Conservation (phyloP, 1,284 basidiomycete genomes). For the Gymnopus androsaceus region DNA sequence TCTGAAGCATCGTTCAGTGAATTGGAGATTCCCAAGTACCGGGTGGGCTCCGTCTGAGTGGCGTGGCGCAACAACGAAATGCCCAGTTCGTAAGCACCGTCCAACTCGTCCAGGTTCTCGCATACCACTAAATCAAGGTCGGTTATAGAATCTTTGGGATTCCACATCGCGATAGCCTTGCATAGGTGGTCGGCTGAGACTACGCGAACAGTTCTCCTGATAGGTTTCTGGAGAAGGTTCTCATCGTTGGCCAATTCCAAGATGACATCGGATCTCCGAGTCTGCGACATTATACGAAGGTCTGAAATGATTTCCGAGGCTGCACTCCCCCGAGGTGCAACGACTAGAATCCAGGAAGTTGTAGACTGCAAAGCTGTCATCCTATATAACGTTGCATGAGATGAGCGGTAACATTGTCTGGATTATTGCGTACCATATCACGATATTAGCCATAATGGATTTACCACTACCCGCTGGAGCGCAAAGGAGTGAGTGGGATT, state of each 20-base stretch:
- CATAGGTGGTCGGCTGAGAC: slow-evolving; percentile 54
- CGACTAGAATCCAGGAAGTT: slow-evolving; percentile 54
- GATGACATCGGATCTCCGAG: slow-evolving; percentile 40
- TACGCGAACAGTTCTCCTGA: slow-evolving; percentile 52
- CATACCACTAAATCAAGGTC: slow-evolving; percentile 72
- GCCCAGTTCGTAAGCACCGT: slow-evolving; percentile 82
- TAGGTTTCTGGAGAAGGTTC: slow-evolving; percentile 34
- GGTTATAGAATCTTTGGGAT: slow-evolving; percentile 34
- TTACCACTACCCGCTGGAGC: slow-evolving; percentile 86
- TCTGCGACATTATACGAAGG: slow-evolving; percentile 44
- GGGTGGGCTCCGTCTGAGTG: slow-evolving; percentile 60
- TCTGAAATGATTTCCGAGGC: slow-evolving; percentile 53
- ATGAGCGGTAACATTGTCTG: slow-evolving; percentile 1
- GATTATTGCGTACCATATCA: slow-evolving; percentile 60
- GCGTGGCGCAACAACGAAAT: slow-evolving; percentile 70
- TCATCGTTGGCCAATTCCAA: slow-evolving; percentile 44
- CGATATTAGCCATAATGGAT: slow-evolving; percentile 69
- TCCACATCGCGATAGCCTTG: slow-evolving; percentile 37
- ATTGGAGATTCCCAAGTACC: slow-evolving; percentile 78
- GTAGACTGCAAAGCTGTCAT: slow-evolving; percentile 41
- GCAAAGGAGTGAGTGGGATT: slow-evolving; percentile 76
- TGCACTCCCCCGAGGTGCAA: slow-evolving; percentile 53
- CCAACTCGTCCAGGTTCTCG: slow-evolving; percentile 87
- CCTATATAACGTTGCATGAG: slow-evolving; percentile 38
- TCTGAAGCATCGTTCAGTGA: slow-evolving; percentile 83